Conservation (phyloP, 176 grass and related monocot genomes). For the Paspalum vaginatum region DNA sequence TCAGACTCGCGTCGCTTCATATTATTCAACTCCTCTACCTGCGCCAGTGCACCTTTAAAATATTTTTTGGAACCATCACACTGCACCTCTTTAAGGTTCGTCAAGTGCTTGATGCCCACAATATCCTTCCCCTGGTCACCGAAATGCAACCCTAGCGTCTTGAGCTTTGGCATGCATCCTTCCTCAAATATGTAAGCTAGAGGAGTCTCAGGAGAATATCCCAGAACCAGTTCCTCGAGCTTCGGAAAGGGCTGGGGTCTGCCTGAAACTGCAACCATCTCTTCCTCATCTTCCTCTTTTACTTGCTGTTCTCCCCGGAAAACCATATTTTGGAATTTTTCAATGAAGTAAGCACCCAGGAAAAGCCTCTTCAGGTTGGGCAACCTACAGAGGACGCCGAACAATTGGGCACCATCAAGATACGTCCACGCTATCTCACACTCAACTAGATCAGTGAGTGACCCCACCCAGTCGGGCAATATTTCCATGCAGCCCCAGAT, state of each 20-base stretch:
- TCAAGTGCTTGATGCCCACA: neutral
- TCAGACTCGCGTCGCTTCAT: no score
- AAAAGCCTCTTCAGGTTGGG: neutral
- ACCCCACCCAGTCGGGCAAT: neutral
- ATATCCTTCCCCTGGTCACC: neutral
- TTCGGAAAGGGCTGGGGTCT: neutral
- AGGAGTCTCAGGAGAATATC: neutral
- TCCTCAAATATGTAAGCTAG: neutral
- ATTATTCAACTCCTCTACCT: no score
- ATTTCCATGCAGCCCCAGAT: neutral
- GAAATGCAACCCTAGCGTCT: neutral
- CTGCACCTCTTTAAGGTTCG: neutral
- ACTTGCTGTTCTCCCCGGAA: no score
- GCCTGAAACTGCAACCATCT: neutral
- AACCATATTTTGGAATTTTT: neutral
- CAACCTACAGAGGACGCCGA: neutral
- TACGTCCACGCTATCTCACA: neutral
- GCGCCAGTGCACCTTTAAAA: no score
- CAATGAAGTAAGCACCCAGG: neutral
- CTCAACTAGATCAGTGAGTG: constrained; percentile 20
- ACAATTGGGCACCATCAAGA: neutral
- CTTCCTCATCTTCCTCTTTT: no score
- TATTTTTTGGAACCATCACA: no score
- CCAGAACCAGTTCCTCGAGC: neutral
- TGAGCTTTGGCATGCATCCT: constrained; percentile 12